Evolutionary conservation across 768 basidiomycete genomes (phyloP), one percentile per base, ranked within the genome.

Genomic region (Leccinum fibrillosum): DNA sequence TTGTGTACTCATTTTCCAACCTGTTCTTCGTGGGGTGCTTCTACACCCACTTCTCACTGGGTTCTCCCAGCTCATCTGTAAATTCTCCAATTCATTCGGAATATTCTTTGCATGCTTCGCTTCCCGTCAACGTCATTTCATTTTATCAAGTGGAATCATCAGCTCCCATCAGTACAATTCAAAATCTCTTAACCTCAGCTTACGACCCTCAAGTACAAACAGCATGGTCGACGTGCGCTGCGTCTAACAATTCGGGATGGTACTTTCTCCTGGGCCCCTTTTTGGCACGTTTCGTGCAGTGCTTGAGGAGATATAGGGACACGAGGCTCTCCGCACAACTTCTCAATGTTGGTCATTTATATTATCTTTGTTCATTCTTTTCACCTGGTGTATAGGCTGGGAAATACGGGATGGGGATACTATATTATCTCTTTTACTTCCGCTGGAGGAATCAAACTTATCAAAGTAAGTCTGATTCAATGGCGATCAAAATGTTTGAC

Each of bases 281-380:
- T 19, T 53, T 89, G 2, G 78, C 85, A 34, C 95, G 97, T 74
- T 68, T 93, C 44, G 77, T 90, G 13, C 97, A 99, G 73, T 92
- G 90, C 69, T 62, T 97, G 52, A 88, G 88, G 62, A 94, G 96
- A 75, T 98, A 89, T 68, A 74, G 73, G 49, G 97, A 98, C 67
- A 92, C 92, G 2, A 76, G 77, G 37, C 70, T 88, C 39, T 62
- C 75, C 17, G 89, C 88, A 0, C 96, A 98, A 78, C 71, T 98
- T 45, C 82, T 98, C 67, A 99, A 99, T 68, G 95, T 92, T 51
- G 54, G 83, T 69, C 12, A 53, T 55, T 52, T 35, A 39, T n/a
- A 11, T 21, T 28, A 17, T 34, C 13, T 52, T 45, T 37, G 30
- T 37, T 17, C 56, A n/a, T 50, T 26, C 35, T 5, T 17, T 59